Evolutionary conservation across 306 rosid genomes (phyloP), one percentile per base, ranked within the genome.

Genomic region (Prunus dulcis): DNA sequence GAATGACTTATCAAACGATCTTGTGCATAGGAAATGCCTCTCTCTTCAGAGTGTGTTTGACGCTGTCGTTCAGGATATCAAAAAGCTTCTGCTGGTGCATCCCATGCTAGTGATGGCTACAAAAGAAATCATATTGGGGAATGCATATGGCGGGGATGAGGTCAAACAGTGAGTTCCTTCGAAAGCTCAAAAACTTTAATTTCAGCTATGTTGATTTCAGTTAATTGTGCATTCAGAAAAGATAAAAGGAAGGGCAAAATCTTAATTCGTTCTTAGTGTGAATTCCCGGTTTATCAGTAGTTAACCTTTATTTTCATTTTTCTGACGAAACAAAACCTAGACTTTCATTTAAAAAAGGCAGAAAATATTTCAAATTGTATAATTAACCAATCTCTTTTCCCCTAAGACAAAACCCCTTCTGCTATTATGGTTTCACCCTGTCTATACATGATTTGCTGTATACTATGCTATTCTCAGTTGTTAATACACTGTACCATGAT

Each of bases 61-160:
- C 80, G 82, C 90, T 67, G 91, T 88, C 38, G 96, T 91, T 83
- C 91, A 76, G 76, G 97, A 91, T 76, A 80, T 91, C 19, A 94
- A 69, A 82, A 91, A 85, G 63, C 91, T 94, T 83, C 85, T 86
- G 62, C 84, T 77, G 79, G 79, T 88, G 89, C 93, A 94, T 83
- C 97, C 94, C 78, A 87, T 92, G 92, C 82, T 91, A 77, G 82
- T 87, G 65, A 79, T 94, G 72, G 90, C 93, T 52, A 87, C 98
- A 67, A 94, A 91, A 84, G 82, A 96, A 27, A 86, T 86, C 80
- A 73, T 86, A 51, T 83, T 89, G 56, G 89, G 90, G 80, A 84
- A 84, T 73, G 86, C 70, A 78, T 67, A 79, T 79, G 76, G 89
- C 10, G 55, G 71, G 18, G 73, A 74, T 77, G 86, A 76, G 73